Evolutionary conservation across 2,329 filamentous ascomycete genomes (phyloP), one percentile per base, ranked within the genome.

Genomic region (Venturia asperata): DNA sequence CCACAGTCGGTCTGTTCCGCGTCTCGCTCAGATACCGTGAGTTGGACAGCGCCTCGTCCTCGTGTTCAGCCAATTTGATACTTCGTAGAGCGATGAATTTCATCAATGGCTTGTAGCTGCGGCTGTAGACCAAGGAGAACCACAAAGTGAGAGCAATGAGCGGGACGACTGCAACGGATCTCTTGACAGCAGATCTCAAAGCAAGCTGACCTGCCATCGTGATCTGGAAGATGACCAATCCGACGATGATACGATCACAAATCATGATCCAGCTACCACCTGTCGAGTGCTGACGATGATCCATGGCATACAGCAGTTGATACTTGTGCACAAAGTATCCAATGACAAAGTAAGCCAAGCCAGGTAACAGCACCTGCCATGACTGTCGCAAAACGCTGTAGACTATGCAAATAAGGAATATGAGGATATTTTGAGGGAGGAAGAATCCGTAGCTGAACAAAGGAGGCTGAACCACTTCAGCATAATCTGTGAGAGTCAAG

Each of bases 191-290:
- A 62, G 83, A 79, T 65, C 87, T 83, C 37, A 94, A 78, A 1
- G 90, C 90, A 65, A 99, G 83, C 68, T 93, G 87, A 3, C 93
- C 93, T 27, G 91, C 88, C 83, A 96, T 94, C 60, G 94, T 91
- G 27, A 96, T 77, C 75, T 99, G 92, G 72, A 97, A 97, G 52
- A 97, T 85, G 2, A 95, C 78, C 11, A 97, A 78, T 0, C 94
- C 94, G 30, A 97, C 80, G 65, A 97, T 85, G 66, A 97, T 84
- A 43, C 94, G 90, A 72, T 94, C 91, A 77, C 92, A 96, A 68
- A 99, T 96, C 83, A 99, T 96, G 61, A 90, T 88, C 94, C 94
- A 99, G 5, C 92, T 92, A 67, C 89, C 87, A 24, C 95, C 95
- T 0, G 93, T 97, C 19, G 92, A 91, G 73, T 96, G 92, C 72